Base-by-base conservation (phyloP, 768 basidiomycete species). In the Suillus cothurnatus region DNA sequence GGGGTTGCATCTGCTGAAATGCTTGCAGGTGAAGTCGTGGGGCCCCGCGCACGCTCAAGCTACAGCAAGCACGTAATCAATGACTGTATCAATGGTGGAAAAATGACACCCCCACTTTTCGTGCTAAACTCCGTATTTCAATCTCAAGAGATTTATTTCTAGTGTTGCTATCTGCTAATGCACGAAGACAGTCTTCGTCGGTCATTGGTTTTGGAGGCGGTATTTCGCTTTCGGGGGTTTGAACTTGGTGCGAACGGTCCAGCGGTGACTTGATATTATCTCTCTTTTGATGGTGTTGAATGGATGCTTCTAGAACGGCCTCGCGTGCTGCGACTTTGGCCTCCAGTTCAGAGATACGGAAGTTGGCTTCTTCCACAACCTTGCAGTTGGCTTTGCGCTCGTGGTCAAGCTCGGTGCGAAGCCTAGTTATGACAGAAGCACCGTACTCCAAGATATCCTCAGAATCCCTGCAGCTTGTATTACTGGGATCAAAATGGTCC, bases 261-360 rank as follows among this genome's bases (percentile, higher is more conserved):
- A 8, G 39, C 4, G 26, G 19, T 23, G 36, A 31, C 31, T 34
- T 32, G 6, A 32, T 32, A 32, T 34, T 28, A 47, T 55, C 14
- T 55, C 56, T 56, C 38, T 19, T 65, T 65, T 9, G 14, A 17
- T 41, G 63, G 43, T 9, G 62, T 57, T 5, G 62, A 68, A n/a
- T 70, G 64, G 19, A 78, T 3, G 70, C 69, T 68, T 85, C 85
- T 6, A 89, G 76, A 67, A 88, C 85, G 0, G 81, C 81, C 53
- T 89, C 88, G n/a, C 86, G 79, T 6, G 82, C 81, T 0, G 86
- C 84, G 6, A 90, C 71, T 71, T 82, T 82, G 0, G 87, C 86
- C 64, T 84, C 80, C 3, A 90, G 77, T 21, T 76, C 73, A 6
- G 79, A 71, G 28, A 85, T 79, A 57, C 81, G 79, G 1, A 74